Conservation (phyloP, 495 filamentous ascomycete species). For the Hyaloscypha bicolor region DNA sequence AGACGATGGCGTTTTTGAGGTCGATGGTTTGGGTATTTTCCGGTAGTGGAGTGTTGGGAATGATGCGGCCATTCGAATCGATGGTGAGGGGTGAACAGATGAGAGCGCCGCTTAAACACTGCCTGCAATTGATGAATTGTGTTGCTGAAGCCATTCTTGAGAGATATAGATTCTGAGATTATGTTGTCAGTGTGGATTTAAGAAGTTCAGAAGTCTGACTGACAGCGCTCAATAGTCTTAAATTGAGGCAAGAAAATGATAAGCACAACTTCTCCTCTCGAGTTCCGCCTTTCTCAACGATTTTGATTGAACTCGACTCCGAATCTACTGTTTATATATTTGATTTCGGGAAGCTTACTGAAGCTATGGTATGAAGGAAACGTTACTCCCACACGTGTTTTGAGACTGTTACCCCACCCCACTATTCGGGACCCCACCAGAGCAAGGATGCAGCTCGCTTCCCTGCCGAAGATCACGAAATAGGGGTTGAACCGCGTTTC, state of each 20-base stretch:
- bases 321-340: no score
- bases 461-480: not conserved
- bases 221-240: not conserved
- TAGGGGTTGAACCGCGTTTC: not conserved
- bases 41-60: constrained; percentile 31
- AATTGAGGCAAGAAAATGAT: not conserved
- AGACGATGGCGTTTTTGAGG: constrained; percentile 59
- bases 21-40: constrained; percentile 51
- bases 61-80: constrained; percentile 41
- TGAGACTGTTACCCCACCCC: not conserved
- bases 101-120: constrained; percentile 43
- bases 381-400: not conserved
- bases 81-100: constrained; percentile 41
- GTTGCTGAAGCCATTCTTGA: constrained; percentile 22
- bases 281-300: not conserved
- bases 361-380: not conserved
- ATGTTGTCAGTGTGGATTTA: not conserved
- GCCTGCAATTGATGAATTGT: constrained; percentile 45
- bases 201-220: not conserved
- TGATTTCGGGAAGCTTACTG: not conserved
- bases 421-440: not conserved
- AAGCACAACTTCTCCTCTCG: not conserved
- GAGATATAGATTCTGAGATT: not conserved
- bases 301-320: not conserved
- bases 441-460: not conserved